phyloP scores from a whole-genome alignment of 805 yeast species.

The Komagataella ulmi region DNA sequence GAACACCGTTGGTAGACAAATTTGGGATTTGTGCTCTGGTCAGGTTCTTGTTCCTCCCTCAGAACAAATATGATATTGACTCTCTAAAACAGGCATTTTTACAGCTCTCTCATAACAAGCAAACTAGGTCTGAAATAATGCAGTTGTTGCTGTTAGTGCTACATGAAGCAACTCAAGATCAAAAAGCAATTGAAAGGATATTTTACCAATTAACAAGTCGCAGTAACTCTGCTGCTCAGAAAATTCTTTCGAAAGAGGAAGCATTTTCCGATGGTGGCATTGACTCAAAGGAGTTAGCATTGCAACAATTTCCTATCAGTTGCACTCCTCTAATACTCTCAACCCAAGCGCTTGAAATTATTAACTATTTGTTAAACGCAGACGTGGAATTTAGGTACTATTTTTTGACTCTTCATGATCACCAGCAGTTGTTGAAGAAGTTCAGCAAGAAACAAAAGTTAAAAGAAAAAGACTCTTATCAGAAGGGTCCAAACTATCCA shows the following conservation, averaged over 20 bases:
- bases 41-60: slow-evolving; percentile 63
- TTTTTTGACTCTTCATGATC: slow-evolving; percentile 69
- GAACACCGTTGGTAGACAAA: slow-evolving; percentile 56
- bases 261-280: slow-evolving; percentile 3
- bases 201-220: slow-evolving; percentile 43
- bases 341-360: slow-evolving; percentile 62
- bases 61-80: slow-evolving; percentile 47
- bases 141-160: slow-evolving; percentile 54
- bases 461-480: slow-evolving; percentile 18
- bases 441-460: slow-evolving; percentile 14
- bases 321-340: slow-evolving; percentile 62
- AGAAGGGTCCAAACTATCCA: slow-evolving; percentile 47
- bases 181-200: slow-evolving; percentile 44
- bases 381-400: slow-evolving; percentile 59
- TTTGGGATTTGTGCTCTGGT: slow-evolving; percentile 63
- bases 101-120: slow-evolving; percentile 62
- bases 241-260: slow-evolving; percentile 3
- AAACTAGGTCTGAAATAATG: slow-evolving; percentile 63
- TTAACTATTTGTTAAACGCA: slow-evolving; percentile 56
- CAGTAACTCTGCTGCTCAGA: slow-evolving; percentile 20
- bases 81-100: slow-evolving; percentile 51
- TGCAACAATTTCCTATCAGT: slow-evolving; percentile 34
- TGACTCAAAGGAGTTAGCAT: slow-evolving; percentile 3
- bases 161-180: slow-evolving; percentile 61
- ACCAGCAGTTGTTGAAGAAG: slow-evolving; percentile 21